Conservation (phyloP, 2,329 filamentous ascomycete genomes). For the Samsoniella hepiali region DNA sequence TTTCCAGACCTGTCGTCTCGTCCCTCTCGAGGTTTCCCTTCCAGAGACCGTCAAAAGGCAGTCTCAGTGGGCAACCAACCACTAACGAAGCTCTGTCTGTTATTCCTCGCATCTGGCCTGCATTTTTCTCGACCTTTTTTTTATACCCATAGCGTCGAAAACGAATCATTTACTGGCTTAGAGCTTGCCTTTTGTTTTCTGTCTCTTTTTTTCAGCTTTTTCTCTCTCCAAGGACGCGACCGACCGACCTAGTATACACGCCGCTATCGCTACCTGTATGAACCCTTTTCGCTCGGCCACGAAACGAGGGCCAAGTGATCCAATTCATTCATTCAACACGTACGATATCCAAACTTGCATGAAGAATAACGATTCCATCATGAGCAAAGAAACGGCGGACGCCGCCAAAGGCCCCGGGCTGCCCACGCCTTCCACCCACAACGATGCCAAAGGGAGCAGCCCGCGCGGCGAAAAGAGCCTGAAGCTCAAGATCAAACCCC, state of each 20-base stretch:
- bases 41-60: background rate
- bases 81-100: background rate
- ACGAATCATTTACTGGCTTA: background rate
- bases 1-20: background rate
- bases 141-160: background rate
- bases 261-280: background rate
- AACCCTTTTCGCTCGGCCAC: background rate
- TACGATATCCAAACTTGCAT: too few relatives aligned
- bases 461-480: slow-evolving; percentile 19
- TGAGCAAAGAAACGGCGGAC: background rate
- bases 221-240: too few relatives aligned
- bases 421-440: slow-evolving; percentile 29
- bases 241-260: background rate
- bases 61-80: background rate
- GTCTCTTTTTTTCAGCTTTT: background rate
- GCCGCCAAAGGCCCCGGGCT: slow-evolving; percentile 21
- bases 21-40: background rate
- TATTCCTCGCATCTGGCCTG: background rate
- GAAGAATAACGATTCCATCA: background rate
- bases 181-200: too few relatives aligned
- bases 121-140: background rate
- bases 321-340: too few relatives aligned
- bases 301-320: background rate
- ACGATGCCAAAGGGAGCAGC: slow-evolving; percentile 23
- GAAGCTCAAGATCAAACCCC: slow-evolving; percentile 24